Evolutionary conservation across 2,329 filamentous ascomycete species (phyloP), one percentile per base, ranked within the genome.

Genomic region (Cladosporium halotolerans): DNA sequence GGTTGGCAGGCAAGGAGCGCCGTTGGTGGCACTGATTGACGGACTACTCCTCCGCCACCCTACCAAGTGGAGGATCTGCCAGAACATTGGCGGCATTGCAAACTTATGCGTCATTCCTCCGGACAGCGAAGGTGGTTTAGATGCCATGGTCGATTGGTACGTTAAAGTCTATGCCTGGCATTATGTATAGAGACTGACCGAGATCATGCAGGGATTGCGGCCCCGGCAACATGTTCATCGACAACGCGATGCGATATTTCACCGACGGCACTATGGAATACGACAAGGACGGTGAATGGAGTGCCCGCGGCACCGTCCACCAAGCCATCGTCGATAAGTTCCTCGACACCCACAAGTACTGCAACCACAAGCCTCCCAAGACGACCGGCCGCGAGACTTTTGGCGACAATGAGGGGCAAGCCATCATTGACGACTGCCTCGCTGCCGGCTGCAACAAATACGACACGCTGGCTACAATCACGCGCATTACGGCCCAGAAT

Each of bases 21-120:
- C 79, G 1, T 69, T 81, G n/a, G 75, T 78, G 47, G 76, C 74
- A 18, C 79, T 81, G 56, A 77, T 82, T 57, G 77, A 82, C 57
- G 72, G 73, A 0, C 66, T 80, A 6, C 59, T 81, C 13, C 69
- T 82, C 39, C 46, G 63, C 58, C 48, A 63, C 19, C 60, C 62
- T 9, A 61, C 57, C 28, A 59, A 57, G 52, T 61, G 59, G 45
- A 51, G 60, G 32, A 56, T 58, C 16, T 55, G 61, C 13, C 60
- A 64, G 47, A 62, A 62, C 44, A 60, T 62, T 38, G 58, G 60
- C 42, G 58, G 58, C 23, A 62, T 62, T 47, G 60, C 60, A 11
- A 64, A 64, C 46, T 62, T 65, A 50, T 62, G 56, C 18, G 57
- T 65, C 51, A 41, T 60, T 23, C 62, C 60, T 14, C 53, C 57